A percentile compares a stretch with the other conserved stretches of the same genome.
phyloP scores from a whole-genome alignment of 768 basidiomycete species.

The Scleroderma bovista region DNA sequence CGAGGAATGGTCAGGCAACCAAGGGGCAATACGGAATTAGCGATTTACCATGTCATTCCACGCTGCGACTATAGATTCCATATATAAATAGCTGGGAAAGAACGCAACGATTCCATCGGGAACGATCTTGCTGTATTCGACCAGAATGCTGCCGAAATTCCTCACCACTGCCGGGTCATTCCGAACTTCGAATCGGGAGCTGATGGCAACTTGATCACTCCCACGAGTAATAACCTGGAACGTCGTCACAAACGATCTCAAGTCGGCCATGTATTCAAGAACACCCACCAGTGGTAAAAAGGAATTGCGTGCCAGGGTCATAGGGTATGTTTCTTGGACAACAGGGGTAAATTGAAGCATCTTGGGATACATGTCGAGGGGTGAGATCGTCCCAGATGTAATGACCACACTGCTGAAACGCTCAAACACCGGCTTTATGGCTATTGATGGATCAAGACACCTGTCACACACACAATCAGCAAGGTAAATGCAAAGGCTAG shows the following conservation, averaged over 20 bases:
- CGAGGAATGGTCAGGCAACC: slow-evolving; percentile 1
- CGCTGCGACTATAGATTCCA: slow-evolving; percentile 99
- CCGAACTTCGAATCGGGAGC: slow-evolving; percentile 96
- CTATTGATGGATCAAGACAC: slow-evolving; percentile 94
- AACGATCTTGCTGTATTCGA: slow-evolving; percentile 97
- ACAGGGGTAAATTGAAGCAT: slow-evolving; percentile 98
- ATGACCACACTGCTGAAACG: slow-evolving; percentile 98
- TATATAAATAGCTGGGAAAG: slow-evolving; percentile 98
- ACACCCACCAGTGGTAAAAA: slow-evolving; percentile 83
- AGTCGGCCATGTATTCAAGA: slow-evolving; percentile 6
- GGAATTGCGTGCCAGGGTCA: slow-evolving; percentile 94
- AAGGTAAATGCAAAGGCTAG: background rate
- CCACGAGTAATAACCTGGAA: slow-evolving; percentile 94
- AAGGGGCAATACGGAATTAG: slow-evolving; percentile 1
- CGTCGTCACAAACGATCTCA: background rate
- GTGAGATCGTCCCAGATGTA: slow-evolving; percentile 97
- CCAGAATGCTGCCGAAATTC: slow-evolving; percentile 96
- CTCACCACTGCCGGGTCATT: slow-evolving; percentile 99
- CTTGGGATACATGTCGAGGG: slow-evolving; percentile 99
- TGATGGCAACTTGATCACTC: slow-evolving; percentile 97
- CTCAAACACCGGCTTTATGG: slow-evolving; percentile 97
- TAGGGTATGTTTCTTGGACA: slow-evolving; percentile 94
- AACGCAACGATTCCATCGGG: slow-evolving; percentile 99
- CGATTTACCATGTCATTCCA: slow-evolving; percentile 99
- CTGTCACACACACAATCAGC: slow-evolving; percentile 37